A percentile compares a stretch with the other conserved stretches of the same genome.
These are phyloP conservation scores for Peronospora destructor DNA, from an alignment of 352 stramenopile species.

Conservation along the genomic window DNA sequence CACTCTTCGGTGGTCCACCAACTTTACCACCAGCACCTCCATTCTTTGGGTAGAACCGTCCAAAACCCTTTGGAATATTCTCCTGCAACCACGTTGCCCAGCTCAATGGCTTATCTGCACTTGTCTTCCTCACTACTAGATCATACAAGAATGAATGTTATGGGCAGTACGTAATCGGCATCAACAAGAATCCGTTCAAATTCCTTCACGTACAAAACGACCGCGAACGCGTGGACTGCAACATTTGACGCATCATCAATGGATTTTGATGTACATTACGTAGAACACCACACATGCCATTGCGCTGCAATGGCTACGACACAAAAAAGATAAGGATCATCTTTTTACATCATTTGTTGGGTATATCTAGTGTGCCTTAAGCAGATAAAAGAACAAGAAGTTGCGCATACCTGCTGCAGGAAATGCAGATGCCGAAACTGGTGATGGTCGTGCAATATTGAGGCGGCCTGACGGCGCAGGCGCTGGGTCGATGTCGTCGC, in stretches of 20 bases:
- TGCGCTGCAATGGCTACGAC: slow-evolving; percentile 51
- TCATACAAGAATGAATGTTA: neutral
- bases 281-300: slow-evolving; percentile 34
- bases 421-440: slow-evolving; percentile 57
- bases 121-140: slow-evolving; percentile 34
- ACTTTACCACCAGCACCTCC: slow-evolving; percentile 34
- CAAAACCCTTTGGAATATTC: slow-evolving; percentile 69
- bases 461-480: slow-evolving; percentile 49
- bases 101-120: slow-evolving; percentile 47
- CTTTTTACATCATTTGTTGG: too few relatives aligned
- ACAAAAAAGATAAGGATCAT: neutral
- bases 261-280: slow-evolving; percentile 29
- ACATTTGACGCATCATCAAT: slow-evolving; percentile 33
- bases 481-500: slow-evolving; percentile 50
- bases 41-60: slow-evolving; percentile 83
- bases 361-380: too few relatives aligned
- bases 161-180: neutral
- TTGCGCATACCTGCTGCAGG: slow-evolving; percentile 50
- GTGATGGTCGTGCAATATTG: slow-evolving; percentile 47
- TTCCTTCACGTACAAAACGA: slow-evolving; percentile 41
- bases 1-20: slow-evolving; percentile 41
- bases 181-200: neutral
- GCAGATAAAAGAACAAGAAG: too few relatives aligned
- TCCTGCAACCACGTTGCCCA: slow-evolving; percentile 73
- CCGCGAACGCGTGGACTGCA: slow-evolving; percentile 50